Conservation (phyloP, 2,329 filamentous ascomycete species). For the Aspergillus phoenicis region DNA sequence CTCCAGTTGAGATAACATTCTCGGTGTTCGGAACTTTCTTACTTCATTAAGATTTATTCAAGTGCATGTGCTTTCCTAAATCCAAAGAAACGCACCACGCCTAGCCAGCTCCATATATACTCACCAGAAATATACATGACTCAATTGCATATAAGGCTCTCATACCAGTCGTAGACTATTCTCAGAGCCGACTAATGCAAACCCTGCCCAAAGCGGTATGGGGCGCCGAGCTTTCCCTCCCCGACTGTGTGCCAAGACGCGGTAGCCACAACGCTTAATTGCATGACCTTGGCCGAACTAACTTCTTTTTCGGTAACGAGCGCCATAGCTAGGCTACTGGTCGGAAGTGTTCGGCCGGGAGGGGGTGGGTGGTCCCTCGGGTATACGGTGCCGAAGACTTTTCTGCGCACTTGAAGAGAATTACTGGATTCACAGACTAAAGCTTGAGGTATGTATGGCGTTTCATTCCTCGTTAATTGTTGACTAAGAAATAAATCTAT, state of each 20-base stretch:
- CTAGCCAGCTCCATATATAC: too few relatives aligned
- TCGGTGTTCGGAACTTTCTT: too few relatives aligned
- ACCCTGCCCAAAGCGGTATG: neutral
- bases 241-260: neutral
- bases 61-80: too few relatives aligned
- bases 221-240: neutral
- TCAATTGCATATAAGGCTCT: too few relatives aligned
- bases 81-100: too few relatives aligned
- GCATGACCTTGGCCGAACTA: neutral
- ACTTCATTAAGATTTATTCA: too few relatives aligned
- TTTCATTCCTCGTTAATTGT: neutral
- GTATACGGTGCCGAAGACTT: neutral
- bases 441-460: neutral
- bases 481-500: neutral
- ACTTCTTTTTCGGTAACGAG: neutral
- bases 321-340: neutral
- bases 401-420: too few relatives aligned
- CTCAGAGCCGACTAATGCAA: too few relatives aligned
- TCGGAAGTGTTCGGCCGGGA: neutral
- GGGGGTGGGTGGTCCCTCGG: neutral
- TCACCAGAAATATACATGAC: too few relatives aligned
- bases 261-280: neutral
- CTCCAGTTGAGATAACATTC: too few relatives aligned
- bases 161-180: too few relatives aligned
- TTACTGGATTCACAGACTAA: too few relatives aligned